Conservation (phyloP, 225 moss, liverwort and hornwort species). For the Neckera pumila region DNA sequence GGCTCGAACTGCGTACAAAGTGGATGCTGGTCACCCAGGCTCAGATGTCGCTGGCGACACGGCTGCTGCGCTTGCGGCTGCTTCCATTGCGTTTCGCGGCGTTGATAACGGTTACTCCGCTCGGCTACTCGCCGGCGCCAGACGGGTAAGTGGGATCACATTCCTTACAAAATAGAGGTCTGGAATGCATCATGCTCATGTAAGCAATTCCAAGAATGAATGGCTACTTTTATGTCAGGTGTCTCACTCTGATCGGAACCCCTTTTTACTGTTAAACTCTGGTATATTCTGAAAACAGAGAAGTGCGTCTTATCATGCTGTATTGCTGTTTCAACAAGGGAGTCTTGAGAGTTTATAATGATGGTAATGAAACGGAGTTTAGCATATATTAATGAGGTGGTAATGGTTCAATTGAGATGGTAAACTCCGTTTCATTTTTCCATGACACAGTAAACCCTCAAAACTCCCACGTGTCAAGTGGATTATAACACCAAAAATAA, state of each 20-base stretch:
- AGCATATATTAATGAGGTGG: neutral
- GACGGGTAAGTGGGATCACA: constrained; percentile 15
- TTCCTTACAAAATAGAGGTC: neutral
- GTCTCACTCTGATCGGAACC: no score
- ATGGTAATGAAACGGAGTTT: neutral
- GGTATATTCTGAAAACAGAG: no score
- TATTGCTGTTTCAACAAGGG: neutral
- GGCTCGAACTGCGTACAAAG: constrained; percentile 52
- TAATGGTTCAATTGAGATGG: neutral
- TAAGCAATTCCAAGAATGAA: neutral
- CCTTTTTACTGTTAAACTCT: neutral
- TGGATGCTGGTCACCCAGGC: constrained; percentile 19
- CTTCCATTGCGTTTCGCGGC: constrained; percentile 12
- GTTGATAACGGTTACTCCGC: constrained; percentile 39
- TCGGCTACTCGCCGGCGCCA: constrained; percentile 37
- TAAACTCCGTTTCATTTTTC: neutral
- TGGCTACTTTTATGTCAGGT: neutral
- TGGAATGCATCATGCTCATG: neutral
- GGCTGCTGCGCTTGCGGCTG: constrained; percentile 26
- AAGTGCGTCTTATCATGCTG: neutral
- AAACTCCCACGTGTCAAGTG: neutral
- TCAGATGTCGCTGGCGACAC: constrained; percentile 35
- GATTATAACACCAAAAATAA: no score
- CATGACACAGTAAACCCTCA: neutral
- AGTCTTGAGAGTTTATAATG: neutral